Base-by-base conservation (phyloP, 495 filamentous ascomycete genomes). In the Usnea hakonensis region DNA sequence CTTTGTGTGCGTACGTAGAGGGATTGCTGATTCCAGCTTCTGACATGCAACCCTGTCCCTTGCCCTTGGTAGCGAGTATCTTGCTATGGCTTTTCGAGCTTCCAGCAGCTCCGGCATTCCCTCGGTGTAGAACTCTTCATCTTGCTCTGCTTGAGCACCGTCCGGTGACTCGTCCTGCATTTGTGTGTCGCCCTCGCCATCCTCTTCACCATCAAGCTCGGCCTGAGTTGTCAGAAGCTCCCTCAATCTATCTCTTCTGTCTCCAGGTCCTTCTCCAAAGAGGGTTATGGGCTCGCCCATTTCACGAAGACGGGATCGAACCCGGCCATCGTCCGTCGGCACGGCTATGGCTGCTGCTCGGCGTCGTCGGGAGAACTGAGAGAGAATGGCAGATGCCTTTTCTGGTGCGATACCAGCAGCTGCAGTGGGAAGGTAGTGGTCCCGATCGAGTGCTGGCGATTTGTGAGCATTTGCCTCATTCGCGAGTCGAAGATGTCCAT, bases 81-180 rank as follows among this genome's bases (percentile, higher is more conserved):
- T 77, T 9, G 94, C 95, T 60, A 99, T 95, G 11, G 85, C 81
- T 69, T 84, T 87, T 53, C 94, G 80, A 7, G 90, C 90, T 26
- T 87, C 79, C 21, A 96, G 77, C 14, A 99, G 76, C 55, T 88
- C 88, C 13, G 82, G 75, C 4, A 81, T 78, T 0, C 95, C 94
- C 56, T 87, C 82, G 1, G 93, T 96, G 71, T 97, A 99, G 71
- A 97, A 97, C 66, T 98, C 94, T 71, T 97, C 94, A 65, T 96
- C 90, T 67, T 91, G 86, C 52, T 91, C 88, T 7, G 73, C 84
- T 63, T 83, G 79, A 26, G 63, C 73, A 19, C 59, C 69, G 21
- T 74, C 73, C 4, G 73, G 73, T 23, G 63, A 68, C 6, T 70
- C 76, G 60, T 83, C 83, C 16, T 68, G 71, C 79, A 90, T 87